phyloP scores from a whole-genome alignment of 441 rosid genomes.

The Capsella rubella region DNA sequence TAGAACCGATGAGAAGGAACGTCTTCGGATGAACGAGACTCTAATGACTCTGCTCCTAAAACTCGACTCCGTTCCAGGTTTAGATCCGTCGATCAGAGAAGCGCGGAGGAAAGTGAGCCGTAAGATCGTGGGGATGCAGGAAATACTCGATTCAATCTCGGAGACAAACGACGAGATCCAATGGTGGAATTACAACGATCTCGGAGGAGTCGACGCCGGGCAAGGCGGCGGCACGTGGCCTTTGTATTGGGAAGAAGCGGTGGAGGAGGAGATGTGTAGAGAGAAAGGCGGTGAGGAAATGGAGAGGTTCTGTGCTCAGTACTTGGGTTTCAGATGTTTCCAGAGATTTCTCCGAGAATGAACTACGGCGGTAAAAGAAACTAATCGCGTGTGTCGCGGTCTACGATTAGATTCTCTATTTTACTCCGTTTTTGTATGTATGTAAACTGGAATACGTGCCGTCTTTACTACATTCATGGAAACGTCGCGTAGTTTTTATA shows the following conservation, averaged over 20 bases:
- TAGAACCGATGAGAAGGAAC: constrained; percentile 66
- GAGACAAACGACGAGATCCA: constrained; percentile 40
- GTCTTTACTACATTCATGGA: constrained; percentile 2
- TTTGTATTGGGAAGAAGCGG: constrained; percentile 59
- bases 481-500: constrained; percentile 27
- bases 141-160: constrained; percentile 66
- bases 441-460: constrained; percentile 22
- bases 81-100: constrained; percentile 70
- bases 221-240: constrained; percentile 40
- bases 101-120: constrained; percentile 86
- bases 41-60: constrained; percentile 75
- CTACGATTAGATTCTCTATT: constrained; percentile 2
- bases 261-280: constrained; percentile 64
- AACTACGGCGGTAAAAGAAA: not conserved
- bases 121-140: constrained; percentile 79
- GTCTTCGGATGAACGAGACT: constrained; percentile 74
- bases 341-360: constrained; percentile 75
- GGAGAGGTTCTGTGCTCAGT: constrained; percentile 83
- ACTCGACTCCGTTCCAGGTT: constrained; percentile 82
- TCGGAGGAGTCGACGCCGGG: constrained; percentile 28
- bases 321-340: constrained; percentile 86
- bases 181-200: constrained; percentile 38
- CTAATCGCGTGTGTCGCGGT: constrained; percentile 1
- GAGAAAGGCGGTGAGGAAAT: constrained; percentile 83
- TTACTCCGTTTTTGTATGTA: not conserved